Base-by-base conservation (phyloP, 352 stramenopile genomes). In the Globisporangium iwayamae region DNA sequence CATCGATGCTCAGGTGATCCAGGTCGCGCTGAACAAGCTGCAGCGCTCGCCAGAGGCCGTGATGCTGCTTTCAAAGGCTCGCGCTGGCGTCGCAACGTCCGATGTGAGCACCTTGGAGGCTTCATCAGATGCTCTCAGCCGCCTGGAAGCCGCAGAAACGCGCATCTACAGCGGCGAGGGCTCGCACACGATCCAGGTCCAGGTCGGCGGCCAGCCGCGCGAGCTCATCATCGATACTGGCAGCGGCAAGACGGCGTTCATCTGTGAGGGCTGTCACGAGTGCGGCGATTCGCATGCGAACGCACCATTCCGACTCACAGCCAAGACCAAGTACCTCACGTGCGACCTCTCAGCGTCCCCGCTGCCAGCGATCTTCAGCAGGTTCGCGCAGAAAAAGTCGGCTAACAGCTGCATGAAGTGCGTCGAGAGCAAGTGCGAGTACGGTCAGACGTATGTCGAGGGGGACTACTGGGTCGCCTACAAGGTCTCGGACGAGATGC, bases 151-250 rank as follows among this genome's bases (percentile, higher is more conserved):
- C 6, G 46, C 53, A 1, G 63, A 68, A 47, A 68, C 63, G 47
- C 63, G 63, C 38, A 64, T 68, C 36, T 63, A 54, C 38, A 68
- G 63, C 41, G 81, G 78, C 34, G 75, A 87, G 52, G 83, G 85
- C 30, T 89, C 84, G 10, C 83, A 94, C 72, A 91, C 83, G n/a
- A 76, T 92, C 55, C 74, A 80, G 38, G 82, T 89, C 11, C 62
- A 73, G 10, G 75, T 92, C 38, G 83, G 81, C 2, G 82, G 76
- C 11, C 85, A 94, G 48, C 36, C 66, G 28, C 81, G 80, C 3
- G 78, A 91, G 57, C 76, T 99, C 2, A 99, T 99, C 69, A 87
- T 99, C 50, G 97, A 99, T 70, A 99, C 97, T 6, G 97, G 97
- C 20, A 97, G 81, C 20, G 88, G 94, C 60, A 96, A 96, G 76